Conservation (phyloP, 257 asterid genomes). For the Schizonepeta tenuifolia region DNA sequence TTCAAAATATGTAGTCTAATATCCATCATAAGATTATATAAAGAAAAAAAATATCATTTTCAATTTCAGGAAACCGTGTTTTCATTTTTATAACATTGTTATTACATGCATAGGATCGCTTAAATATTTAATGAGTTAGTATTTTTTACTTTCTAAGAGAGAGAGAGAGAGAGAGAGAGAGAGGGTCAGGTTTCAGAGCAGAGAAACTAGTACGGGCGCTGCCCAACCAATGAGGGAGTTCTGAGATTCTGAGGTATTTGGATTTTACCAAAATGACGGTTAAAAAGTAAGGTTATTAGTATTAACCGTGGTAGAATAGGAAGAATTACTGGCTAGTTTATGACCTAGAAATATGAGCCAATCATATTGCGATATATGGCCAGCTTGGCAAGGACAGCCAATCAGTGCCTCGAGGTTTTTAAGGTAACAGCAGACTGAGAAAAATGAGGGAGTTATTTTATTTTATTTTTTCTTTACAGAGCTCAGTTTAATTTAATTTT, state of each 20-base stretch:
- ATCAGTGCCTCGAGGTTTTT: constrained; percentile 71
- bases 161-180: constrained; percentile 6
- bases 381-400: constrained; percentile 65
- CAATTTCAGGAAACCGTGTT: not conserved
- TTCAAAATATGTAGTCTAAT: not conserved
- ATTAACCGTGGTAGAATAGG: constrained; percentile 43
- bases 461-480: not conserved
- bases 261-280: constrained; percentile 39
- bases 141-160: not conserved
- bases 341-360: constrained; percentile 46
- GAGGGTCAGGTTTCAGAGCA: constrained; percentile 21
- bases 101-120: not conserved
- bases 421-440: constrained; percentile 57
- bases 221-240: constrained; percentile 60
- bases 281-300: constrained; percentile 32
- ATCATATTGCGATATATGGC: constrained; percentile 49
- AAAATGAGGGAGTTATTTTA: constrained; percentile 15
- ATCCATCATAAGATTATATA: not conserved
- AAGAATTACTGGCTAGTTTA: not conserved
- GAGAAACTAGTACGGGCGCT: constrained; percentile 31
- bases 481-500: not conserved
- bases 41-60: not conserved
- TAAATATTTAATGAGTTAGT: not conserved
- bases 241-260: constrained; percentile 41
- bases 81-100: not conserved